A percentile compares a stretch with the other conserved stretches of the same genome.
These are phyloP conservation scores for Geranium incanum DNA, from an alignment of 441 rosid species.

Conservation along the genomic window DNA sequence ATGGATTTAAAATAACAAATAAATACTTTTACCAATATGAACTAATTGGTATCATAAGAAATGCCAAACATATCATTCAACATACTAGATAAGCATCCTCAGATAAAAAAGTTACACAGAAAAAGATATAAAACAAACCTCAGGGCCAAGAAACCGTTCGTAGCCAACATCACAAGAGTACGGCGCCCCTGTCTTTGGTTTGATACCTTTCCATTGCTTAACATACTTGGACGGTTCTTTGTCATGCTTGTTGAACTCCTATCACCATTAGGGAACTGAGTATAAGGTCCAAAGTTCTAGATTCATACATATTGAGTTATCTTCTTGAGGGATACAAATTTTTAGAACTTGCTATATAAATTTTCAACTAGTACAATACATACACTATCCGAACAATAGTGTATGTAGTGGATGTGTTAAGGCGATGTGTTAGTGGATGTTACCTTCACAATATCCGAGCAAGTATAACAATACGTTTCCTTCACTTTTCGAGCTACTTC, in stretches of 20 bases:
- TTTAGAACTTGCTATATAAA: background rate
- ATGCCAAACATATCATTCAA: conserved; percentile 11
- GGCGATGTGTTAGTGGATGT: conserved; percentile 5
- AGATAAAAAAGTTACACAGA: conserved; percentile 15
- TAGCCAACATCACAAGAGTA: conserved; percentile 93
- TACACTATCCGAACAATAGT: too few relatives aligned
- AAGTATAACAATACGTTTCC: conserved; percentile 86
- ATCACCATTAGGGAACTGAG: conserved; percentile 27
- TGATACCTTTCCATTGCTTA: conserved; percentile 90
- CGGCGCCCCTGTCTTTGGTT: conserved; percentile 97
- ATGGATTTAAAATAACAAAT: background rate
- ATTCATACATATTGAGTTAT: background rate
- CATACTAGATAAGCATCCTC: conserved; percentile 3
- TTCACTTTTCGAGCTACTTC: conserved; percentile 94
- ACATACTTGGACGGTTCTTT: conserved; percentile 86
- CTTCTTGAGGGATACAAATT: background rate
- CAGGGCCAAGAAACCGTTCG: conserved; percentile 96
- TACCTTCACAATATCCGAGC: conserved; percentile 95
- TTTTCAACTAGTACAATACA: background rate
- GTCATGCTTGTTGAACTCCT: conserved; percentile 97
- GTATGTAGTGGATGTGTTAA: background rate
- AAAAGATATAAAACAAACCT: conserved; percentile 46
- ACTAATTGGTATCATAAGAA: background rate
- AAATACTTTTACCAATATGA: background rate
- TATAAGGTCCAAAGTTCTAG: background rate